A percentile compares a stretch with the other conserved stretches of the same genome.
These are phyloP conservation scores for Amaranthus cruentus DNA, from an alignment of 148 eudicot species.

Conservation along the genomic window DNA sequence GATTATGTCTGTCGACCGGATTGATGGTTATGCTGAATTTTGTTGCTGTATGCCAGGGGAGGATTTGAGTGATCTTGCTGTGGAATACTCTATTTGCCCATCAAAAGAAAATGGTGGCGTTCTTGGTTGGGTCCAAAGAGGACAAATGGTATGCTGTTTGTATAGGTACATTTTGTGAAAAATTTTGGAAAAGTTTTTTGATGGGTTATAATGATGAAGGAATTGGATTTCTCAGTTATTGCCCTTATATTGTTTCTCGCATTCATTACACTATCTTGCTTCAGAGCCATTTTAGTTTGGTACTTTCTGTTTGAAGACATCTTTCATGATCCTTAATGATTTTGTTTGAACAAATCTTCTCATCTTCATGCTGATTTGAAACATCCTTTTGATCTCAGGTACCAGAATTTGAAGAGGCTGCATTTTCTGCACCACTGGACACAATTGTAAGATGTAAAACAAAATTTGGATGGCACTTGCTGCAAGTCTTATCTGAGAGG, in stretches of 20 bases:
- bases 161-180: conserved; percentile 8
- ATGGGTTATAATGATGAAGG: not conserved
- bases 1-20: not conserved
- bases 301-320: not conserved
- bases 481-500: conserved; percentile 97
- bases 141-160: conserved; percentile 77
- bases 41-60: conserved; percentile 50
- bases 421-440: conserved; percentile 74
- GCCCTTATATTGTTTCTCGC: too few species aligned
- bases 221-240: not conserved
- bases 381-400: conserved; percentile 37
- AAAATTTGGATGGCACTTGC: conserved; percentile 88
- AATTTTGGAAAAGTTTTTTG: not conserved
- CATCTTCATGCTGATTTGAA: conserved; percentile 5
- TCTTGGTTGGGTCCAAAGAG: conserved; percentile 98
- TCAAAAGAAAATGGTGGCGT: conserved; percentile 94
- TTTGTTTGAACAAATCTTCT: not conserved
- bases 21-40: conserved; percentile 7
- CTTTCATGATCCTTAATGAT: not conserved
- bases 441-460: conserved; percentile 78
- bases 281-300: not conserved
- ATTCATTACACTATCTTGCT: not conserved
- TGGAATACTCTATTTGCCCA: conserved; percentile 77
- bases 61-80: conserved; percentile 86
- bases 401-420: conserved; percentile 96